A percentile compares a stretch with the other conserved stretches of the same genome.
Evolutionary conservation across 2,329 filamentous ascomycete genomes (phyloP).

Genomic region (Fusarium continuum): DNA sequence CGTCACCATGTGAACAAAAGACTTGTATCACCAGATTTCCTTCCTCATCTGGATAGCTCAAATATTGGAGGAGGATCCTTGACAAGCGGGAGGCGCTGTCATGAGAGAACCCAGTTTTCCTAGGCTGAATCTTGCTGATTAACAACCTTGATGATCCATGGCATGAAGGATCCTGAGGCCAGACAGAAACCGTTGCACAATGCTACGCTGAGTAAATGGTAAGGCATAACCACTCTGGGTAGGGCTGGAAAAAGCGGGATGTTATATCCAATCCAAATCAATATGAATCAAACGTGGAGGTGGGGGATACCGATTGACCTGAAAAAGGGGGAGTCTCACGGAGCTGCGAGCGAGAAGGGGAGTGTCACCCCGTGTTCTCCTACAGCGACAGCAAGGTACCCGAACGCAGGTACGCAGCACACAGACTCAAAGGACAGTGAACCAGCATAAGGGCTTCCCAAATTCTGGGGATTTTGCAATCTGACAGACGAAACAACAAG

Average conservation of each 20-base stretch:
- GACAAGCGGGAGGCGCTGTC: slow-evolving; percentile 4
- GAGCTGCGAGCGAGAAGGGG: background rate
- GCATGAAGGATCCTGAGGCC: slow-evolving; percentile 11
- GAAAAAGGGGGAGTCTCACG: slow-evolving; percentile 5
- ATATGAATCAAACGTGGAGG: slow-evolving; percentile 20
- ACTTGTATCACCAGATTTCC: slow-evolving; percentile 8
- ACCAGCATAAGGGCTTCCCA: slow-evolving; percentile 1
- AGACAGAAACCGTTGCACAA: slow-evolving; percentile 23
- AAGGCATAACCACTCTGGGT: slow-evolving; percentile 23
- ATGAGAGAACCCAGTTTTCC: slow-evolving; percentile 18
- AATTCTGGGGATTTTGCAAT: background rate
- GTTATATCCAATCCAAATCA: slow-evolving; percentile 2
- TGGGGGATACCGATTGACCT: slow-evolving; percentile 4
- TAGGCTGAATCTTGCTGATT: slow-evolving; percentile 20
- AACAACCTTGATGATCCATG: slow-evolving; percentile 2
- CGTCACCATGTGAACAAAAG: slow-evolving; percentile 1
- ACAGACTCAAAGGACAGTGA: background rate
- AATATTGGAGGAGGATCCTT: background rate
- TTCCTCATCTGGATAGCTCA: slow-evolving; percentile 23
- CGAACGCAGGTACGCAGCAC: slow-evolving; percentile 9
- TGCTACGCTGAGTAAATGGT: slow-evolving; percentile 15
- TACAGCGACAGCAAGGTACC: background rate
- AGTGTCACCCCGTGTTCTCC: background rate
- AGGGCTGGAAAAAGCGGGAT: slow-evolving; percentile 34
- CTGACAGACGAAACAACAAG: background rate